phyloP scores from a whole-genome alignment of 306 rosid genomes.

The Glycine latifolia region DNA sequence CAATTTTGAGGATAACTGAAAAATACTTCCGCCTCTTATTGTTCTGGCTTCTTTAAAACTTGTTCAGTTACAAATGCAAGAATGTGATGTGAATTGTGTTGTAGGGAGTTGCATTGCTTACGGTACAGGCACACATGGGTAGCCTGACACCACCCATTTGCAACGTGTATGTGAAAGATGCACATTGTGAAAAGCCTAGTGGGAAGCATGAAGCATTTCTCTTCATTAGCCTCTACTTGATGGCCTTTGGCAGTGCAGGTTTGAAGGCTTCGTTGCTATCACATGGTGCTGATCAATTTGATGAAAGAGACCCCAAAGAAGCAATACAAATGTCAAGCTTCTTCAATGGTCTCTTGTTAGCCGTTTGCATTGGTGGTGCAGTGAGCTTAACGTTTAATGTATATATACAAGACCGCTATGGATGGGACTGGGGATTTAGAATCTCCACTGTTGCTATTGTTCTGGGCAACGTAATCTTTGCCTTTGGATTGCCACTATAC shows the following conservation, averaged over 20 bases:
- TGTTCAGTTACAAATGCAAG: background rate
- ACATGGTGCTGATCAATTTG: slow-evolving; percentile 91
- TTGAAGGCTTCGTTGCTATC: slow-evolving; percentile 77
- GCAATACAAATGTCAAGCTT: slow-evolving; percentile 72
- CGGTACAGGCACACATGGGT: slow-evolving; percentile 71
- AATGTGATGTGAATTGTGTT: background rate
- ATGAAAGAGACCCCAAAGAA: slow-evolving; percentile 80
- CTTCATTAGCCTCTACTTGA: slow-evolving; percentile 60
- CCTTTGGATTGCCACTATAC: slow-evolving; percentile 71
- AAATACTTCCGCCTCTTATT: too few species aligned
- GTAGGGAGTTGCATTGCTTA: slow-evolving; percentile 68
- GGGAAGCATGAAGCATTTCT: slow-evolving; percentile 66
- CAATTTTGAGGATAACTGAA: background rate
- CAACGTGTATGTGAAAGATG: slow-evolving; percentile 46
- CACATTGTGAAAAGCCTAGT: slow-evolving; percentile 57
- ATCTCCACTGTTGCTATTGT: slow-evolving; percentile 60
- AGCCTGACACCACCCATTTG: slow-evolving; percentile 69
- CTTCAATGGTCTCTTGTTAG: slow-evolving; percentile 69
- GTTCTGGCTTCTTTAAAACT: background rate
- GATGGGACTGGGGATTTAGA: slow-evolving; percentile 93
- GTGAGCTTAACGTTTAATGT: slow-evolving; percentile 68
- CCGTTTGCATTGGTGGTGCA: slow-evolving; percentile 68
- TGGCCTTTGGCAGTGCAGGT: slow-evolving; percentile 73
- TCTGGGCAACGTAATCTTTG: slow-evolving; percentile 54
- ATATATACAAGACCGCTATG: slow-evolving; percentile 68